Base-by-base conservation (phyloP, 2,329 filamentous ascomycete genomes). In the Neonectria sp. region DNA sequence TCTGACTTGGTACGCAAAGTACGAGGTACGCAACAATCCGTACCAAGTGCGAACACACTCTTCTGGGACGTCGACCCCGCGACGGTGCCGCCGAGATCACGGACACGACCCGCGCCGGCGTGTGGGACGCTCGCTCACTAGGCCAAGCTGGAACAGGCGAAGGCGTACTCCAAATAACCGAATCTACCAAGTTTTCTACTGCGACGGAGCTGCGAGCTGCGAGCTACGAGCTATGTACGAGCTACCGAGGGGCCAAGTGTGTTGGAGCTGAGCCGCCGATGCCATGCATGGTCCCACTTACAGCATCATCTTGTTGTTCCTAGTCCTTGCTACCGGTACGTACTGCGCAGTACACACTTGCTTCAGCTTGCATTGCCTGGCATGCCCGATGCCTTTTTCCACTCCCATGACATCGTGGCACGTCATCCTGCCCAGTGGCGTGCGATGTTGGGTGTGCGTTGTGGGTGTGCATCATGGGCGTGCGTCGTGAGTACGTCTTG, bases 341-440 rank as follows among this genome's bases (percentile, higher is more conserved):
- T 55, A 46, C 43, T 46, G 6, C 4, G 33, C 33, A 8, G 33
- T 21, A 29, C 27, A 29, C 7, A 3, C 17, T 45, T 21, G 37
- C 49, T 46, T 58, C 53, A 59, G 55, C 61, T 63, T 27, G 55
- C 55, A 45, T 46, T 21, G 55, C 60, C 69, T 37, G 65, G 57
- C 65, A 72, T 64, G 57, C 55, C 59, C 24, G 43, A 52, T 27
- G 31, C 15, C 33, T 55, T 63, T 72, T 59, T 53, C 46, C 45
- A 27, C 67, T 66, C 56, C 66, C 60, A 73, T 60, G 57, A 63
- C 65, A 70, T 62, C 63, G 46, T 64, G 68, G 72, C 72, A 74
- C 72, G 72, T 74, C 72, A 74, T 73, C 69, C 53, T 68, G 59
- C 29, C 59, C 37, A 33, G 51, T 57, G 51, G 63, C 31, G 56